Evolutionary conservation across 2,329 filamentous ascomycete species (phyloP).

Genomic region (Fonsecaea pugnacius): DNA sequence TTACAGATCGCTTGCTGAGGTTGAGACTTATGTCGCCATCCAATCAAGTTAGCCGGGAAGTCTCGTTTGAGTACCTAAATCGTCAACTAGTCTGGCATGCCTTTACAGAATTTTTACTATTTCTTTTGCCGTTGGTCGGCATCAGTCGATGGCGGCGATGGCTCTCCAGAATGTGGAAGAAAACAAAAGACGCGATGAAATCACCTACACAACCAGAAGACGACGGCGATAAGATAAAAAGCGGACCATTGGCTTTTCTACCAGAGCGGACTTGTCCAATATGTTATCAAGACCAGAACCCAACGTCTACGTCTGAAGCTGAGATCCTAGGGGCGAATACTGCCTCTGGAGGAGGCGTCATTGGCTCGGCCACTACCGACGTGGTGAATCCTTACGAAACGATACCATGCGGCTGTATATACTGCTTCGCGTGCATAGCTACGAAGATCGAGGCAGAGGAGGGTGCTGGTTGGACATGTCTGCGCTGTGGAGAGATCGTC

Average conservation of each 20-base stretch:
- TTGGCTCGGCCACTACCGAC: conserved; percentile 87
- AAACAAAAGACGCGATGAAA: conserved; percentile 69
- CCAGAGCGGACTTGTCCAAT: conserved; percentile 95
- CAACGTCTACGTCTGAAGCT: conserved; percentile 69
- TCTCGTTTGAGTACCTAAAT: conserved; percentile 97
- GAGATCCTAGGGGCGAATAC: conserved; percentile 72
- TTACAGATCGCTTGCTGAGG: conserved; percentile 81
- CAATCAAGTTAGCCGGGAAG: conserved; percentile 83
- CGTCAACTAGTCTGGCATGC: conserved; percentile 98
- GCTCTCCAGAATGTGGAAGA: conserved; percentile 84
- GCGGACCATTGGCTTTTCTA: conserved; percentile 79
- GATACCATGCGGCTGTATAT: conserved; percentile 85
- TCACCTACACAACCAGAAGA: conserved; percentile 50
- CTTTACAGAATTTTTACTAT: conserved; percentile 98
- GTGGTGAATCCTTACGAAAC: conserved; percentile 96
- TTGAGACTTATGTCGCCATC: conserved; percentile 85
- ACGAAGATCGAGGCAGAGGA: conserved; percentile 88
- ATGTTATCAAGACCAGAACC: conserved; percentile 92
- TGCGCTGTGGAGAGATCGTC: conserved; percentile 82
- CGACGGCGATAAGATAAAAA: conserved; percentile 56
- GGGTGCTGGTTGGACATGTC: conserved; percentile 89
- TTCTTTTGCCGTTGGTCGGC: conserved; percentile 93
- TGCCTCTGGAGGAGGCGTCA: conserved; percentile 76
- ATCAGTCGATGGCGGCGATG: conserved; percentile 91
- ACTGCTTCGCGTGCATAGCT: conserved; percentile 95